A percentile compares a stretch with the other conserved stretches of the same genome.
Conservation (phyloP, 2,329 filamentous ascomycete species). For the Talaromyces atroroseus region DNA sequence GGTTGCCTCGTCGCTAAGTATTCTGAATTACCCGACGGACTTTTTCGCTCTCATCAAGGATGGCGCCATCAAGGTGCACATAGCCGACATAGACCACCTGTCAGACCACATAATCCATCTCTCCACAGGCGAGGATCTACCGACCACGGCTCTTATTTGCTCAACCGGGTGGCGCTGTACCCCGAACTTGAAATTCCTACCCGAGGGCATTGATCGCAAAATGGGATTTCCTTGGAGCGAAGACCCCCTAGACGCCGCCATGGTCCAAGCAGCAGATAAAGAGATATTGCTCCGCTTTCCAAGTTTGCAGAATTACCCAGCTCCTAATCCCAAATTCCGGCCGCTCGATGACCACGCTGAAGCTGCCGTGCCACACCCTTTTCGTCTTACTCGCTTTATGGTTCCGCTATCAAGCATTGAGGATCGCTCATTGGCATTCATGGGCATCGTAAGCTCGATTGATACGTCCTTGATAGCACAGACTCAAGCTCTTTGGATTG, state of each 20-base stretch:
- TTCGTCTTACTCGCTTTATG: constrained; percentile 44
- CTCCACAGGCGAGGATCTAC: constrained; percentile 39
- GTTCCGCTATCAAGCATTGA: constrained; percentile 38
- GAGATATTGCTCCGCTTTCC: constrained; percentile 8
- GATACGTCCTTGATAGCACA: constrained; percentile 43
- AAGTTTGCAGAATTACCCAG: constrained; percentile 13
- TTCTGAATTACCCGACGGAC: constrained; percentile 55
- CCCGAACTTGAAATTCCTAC: constrained; percentile 46
- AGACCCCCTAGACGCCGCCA: constrained; percentile 3
- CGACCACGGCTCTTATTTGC: constrained; percentile 49
- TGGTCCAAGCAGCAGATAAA: constrained; percentile 17
- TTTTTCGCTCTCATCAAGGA: constrained; percentile 53
- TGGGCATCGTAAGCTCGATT: constrained; percentile 44
- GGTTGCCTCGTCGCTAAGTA: constrained; percentile 53
- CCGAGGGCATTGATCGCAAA: constrained; percentile 1
- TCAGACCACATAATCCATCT: constrained; percentile 44
- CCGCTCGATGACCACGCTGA: background rate
- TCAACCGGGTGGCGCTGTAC: constrained; percentile 54
- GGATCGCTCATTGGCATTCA: constrained; percentile 45
- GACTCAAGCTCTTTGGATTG: constrained; percentile 56
- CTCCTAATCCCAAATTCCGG: background rate
- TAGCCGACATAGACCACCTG: constrained; percentile 51
- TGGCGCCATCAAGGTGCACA: constrained; percentile 51
- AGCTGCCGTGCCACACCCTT: constrained; percentile 36
- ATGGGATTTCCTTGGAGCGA: constrained; percentile 7